Percentiles rank a stretch among this genome's conserved stretches.
Conservation (phyloP, 2,329 filamentous ascomycete genomes). For the Aureobasidium pullulans region DNA sequence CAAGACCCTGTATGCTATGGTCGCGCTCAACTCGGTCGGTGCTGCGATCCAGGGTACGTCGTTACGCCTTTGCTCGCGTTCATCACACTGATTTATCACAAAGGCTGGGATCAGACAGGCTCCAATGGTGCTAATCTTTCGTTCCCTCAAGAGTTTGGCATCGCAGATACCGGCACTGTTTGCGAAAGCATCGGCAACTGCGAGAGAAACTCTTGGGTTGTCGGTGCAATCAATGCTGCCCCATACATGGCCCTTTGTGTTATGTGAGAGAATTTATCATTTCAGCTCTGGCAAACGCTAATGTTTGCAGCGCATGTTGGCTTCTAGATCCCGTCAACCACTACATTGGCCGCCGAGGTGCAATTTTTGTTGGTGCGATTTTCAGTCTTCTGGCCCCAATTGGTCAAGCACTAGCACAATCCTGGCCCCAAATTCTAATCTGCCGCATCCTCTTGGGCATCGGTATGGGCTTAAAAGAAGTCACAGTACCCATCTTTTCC, state of each 20-base stretch:
- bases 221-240: slow-evolving; percentile 60
- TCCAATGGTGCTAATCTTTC: slow-evolving; percentile 47
- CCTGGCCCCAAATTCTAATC: slow-evolving; percentile 15
- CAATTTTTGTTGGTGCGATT: slow-evolving; percentile 30
- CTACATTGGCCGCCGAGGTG: slow-evolving; percentile 26
- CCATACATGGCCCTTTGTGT: slow-evolving; percentile 42
- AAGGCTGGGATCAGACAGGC: slow-evolving; percentile 49
- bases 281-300: too few relatives aligned
- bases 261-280: not conserved
- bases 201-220: slow-evolving; percentile 44
- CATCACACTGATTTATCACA: not conserved
- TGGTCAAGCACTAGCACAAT: slow-evolving; percentile 11
- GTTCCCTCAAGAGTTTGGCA: slow-evolving; percentile 35
- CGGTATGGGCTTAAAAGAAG: slow-evolving; percentile 18
- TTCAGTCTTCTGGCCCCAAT: slow-evolving; percentile 13
- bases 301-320: slow-evolving; percentile 18
- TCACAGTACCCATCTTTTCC: slow-evolving; percentile 16
- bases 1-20: slow-evolving; percentile 40
- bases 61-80: slow-evolving; percentile 16
- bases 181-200: slow-evolving; percentile 17
- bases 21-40: slow-evolving; percentile 46
- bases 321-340: slow-evolving; percentile 23
- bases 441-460: slow-evolving; percentile 16
- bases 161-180: slow-evolving; percentile 37
- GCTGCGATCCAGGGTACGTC: not conserved